phyloP scores from a whole-genome alignment of 2,329 filamentous ascomycete species.

The Aspergillus cejpii region DNA sequence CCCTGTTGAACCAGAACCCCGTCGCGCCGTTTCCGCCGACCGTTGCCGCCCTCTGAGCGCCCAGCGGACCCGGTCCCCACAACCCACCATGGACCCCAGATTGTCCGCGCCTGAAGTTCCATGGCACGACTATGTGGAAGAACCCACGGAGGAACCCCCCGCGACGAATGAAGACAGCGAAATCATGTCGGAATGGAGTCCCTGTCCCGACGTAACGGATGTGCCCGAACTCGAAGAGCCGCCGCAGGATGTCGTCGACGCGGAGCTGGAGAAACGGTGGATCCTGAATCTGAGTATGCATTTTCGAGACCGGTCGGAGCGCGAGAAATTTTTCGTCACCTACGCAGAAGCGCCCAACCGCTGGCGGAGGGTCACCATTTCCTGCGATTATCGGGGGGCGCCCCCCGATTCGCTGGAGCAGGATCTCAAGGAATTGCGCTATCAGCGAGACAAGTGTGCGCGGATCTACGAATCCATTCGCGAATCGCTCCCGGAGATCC shows the following conservation, averaged over 20 bases:
- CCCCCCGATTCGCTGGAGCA: conserved; percentile 75
- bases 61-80: conserved; percentile 42
- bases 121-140: conserved; percentile 29
- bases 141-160: conserved; percentile 28
- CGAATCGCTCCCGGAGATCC: conserved; percentile 84
- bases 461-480: conserved; percentile 93
- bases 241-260: conserved; percentile 50
- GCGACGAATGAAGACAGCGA: conserved; percentile 27
- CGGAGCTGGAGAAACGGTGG: conserved; percentile 83
- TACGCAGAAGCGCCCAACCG: conserved; percentile 72
- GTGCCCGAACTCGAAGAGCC: conserved; percentile 23
- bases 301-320: conserved; percentile 83
- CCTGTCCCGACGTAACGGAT: conserved; percentile 21
- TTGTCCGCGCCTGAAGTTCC: conserved; percentile 40
- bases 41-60: conserved; percentile 39
- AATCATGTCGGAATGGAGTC: conserved; percentile 25
- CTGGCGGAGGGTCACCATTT: conserved; percentile 87
- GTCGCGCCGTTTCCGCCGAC: conserved; percentile 60
- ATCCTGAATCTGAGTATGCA: conserved; percentile 98
- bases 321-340: conserved; percentile 97
- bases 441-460: conserved; percentile 84
- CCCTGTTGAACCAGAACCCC: conserved; percentile 56
- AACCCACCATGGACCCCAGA: conserved; percentile 33
- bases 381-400: conserved; percentile 81
- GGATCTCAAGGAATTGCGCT: conserved; percentile 69